Evolutionary conservation across 1,284 basidiomycete genomes (phyloP), one percentile per base, ranked within the genome.

Genomic region (Bothia castanella): DNA sequence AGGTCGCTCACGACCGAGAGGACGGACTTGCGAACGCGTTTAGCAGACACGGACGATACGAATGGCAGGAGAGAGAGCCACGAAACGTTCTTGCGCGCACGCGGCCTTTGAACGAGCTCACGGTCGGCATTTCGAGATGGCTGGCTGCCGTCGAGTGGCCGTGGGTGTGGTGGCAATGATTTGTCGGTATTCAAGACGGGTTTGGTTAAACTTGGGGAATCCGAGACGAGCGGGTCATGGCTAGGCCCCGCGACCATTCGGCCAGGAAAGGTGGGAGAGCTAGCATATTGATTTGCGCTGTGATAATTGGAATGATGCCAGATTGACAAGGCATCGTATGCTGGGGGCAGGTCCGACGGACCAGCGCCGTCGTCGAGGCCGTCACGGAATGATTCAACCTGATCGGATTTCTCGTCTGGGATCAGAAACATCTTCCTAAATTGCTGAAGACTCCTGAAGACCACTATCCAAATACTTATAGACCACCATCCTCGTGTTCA

Each of bases 1-100:
- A 82, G 69, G 54, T 80, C 76, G 11, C 70, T 71, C n/a, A 82
- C 56, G 16, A 75, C 68, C 0, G 69, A 71, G 4, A 74, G 61
- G 0, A 78, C 69, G 0, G 79, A 78, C 20, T 60, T 59, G 11
- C 71, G 72, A 29, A 76, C 72, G 3, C 56, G 60, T 34, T 72
- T 72, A 1, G 70, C 57, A 5, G 71, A 73, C 45, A 69, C 65
- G 2, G 70, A 71, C 12, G 62, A 58, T 32, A 51, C 54, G 34
- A 69, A 69, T 5, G 67, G 61, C 10, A 72, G 41, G 50, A 58
- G 49, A n/a, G 66, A 68, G n/a, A 64, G 39, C 65, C 65, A 68
- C 4, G 61, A 59, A 3, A 32, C 40, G n/a, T 42, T 53, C 39
- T 57, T 57, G 13, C 49, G 46, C 16, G 47, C 5, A 27, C 20